Conservation (phyloP, 768 basidiomycete genomes). For the Leucocoprinus birnbaumii region DNA sequence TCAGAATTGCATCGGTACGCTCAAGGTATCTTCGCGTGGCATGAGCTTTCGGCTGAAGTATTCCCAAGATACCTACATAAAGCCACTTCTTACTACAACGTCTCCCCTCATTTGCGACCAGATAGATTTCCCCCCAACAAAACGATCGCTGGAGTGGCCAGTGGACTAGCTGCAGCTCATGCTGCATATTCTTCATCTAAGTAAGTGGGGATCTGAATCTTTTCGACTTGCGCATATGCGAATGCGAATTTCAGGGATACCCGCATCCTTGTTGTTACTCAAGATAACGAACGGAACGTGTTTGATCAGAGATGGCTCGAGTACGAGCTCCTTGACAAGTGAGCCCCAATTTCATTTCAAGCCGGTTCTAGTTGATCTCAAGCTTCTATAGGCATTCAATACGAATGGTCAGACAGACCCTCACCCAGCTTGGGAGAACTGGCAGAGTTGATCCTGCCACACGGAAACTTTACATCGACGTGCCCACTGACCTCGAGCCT, state of each 20-base stretch:
- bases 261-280: slow-evolving; percentile 84
- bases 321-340: slow-evolving; percentile 83
- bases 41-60: background rate
- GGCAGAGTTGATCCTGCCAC: slow-evolving; percentile 50
- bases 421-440: slow-evolving; percentile 61
- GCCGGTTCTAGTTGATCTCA: background rate
- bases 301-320: slow-evolving; percentile 93
- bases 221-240: background rate
- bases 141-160: slow-evolving; percentile 64
- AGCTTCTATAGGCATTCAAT: slow-evolving; percentile 60
- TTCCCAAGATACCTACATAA: slow-evolving; percentile 58
- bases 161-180: slow-evolving; percentile 81
- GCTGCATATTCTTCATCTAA: slow-evolving; percentile 57
- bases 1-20: slow-evolving; percentile 75
- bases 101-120: slow-evolving; percentile 47
- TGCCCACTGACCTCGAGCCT: slow-evolving; percentile 32
- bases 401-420: slow-evolving; percentile 70
- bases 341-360: slow-evolving; percentile 17
- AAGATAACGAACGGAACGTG: slow-evolving; percentile 85
- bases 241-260: slow-evolving; percentile 26
- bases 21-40: background rate
- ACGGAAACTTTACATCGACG: slow-evolving; percentile 32
- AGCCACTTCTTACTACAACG: slow-evolving; percentile 64
- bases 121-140: slow-evolving; percentile 73
- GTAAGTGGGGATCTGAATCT: slow-evolving; percentile 34